A percentile compares a stretch with the other conserved stretches of the same genome.
phyloP scores from a whole-genome alignment of 192 early-diverging fungal species.

The Dissophora ornata region DNA sequence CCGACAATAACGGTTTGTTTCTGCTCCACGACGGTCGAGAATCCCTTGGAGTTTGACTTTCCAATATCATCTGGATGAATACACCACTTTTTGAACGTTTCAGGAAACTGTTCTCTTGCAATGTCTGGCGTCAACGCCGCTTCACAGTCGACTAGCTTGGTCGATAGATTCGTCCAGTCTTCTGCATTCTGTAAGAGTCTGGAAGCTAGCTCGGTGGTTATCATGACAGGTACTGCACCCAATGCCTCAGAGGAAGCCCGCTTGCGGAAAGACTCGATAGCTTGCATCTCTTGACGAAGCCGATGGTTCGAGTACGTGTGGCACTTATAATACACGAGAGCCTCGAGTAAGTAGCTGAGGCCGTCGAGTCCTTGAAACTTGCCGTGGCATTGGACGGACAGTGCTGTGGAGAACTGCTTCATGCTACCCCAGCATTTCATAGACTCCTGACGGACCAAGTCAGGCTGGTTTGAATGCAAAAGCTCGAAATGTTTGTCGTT shows the following conservation, averaged over 20 bases:
- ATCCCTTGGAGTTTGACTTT: not conserved
- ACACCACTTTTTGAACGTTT: slow-evolving; percentile 34
- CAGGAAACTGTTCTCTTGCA: slow-evolving; percentile 18
- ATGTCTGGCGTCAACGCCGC: slow-evolving; percentile 13
- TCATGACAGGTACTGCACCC: no score
- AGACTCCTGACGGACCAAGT: slow-evolving; percentile 6
- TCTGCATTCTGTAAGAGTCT: slow-evolving; percentile 19
- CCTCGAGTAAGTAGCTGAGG: slow-evolving; percentile 20
- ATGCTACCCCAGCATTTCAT: slow-evolving; percentile 30
- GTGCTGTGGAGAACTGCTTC: slow-evolving; percentile 22
- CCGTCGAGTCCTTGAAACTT: slow-evolving; percentile 21
- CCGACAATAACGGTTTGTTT: no score
- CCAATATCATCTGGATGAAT: slow-evolving; percentile 26
- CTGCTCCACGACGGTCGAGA: slow-evolving; percentile 9
- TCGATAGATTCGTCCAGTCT: slow-evolving; percentile 13
- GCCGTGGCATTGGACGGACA: slow-evolving; percentile 13
- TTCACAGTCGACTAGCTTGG: slow-evolving; percentile 15
- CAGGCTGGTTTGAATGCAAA: slow-evolving; percentile 2
- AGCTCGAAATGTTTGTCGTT: slow-evolving; percentile 21
- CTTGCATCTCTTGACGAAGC: slow-evolving; percentile 20
- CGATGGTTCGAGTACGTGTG: slow-evolving; percentile 17
- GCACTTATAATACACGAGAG: slow-evolving; percentile 24
- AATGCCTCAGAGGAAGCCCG: no score
- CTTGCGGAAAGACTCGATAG: not conserved
- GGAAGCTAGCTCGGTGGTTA: not conserved